These are phyloP conservation scores for Cercospora sojina DNA, from an alignment of 2,329 filamentous ascomycete species.

Conservation along the genomic window DNA sequence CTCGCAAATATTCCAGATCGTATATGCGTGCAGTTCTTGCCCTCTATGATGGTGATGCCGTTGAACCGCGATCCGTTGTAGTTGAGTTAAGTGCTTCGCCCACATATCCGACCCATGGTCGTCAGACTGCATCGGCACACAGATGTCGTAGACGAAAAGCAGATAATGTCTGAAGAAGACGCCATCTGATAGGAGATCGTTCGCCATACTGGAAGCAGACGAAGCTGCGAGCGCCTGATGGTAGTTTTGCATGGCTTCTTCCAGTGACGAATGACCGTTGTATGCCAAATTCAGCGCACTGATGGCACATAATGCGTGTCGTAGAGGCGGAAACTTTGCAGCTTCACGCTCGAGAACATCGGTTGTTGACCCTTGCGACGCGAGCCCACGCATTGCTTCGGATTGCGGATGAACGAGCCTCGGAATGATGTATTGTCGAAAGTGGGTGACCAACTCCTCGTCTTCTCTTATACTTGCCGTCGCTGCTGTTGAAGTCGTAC, in stretches of 20 bases:
- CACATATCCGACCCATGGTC: conserved; percentile 50
- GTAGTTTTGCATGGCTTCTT: conserved; percentile 56
- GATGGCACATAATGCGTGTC: conserved; percentile 60
- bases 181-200: conserved; percentile 57
- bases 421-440: conserved; percentile 32
- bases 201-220: conserved; percentile 49
- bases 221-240: conserved; percentile 48
- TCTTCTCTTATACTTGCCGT: conserved; percentile 22
- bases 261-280: conserved; percentile 44
- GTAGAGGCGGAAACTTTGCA: conserved; percentile 52
- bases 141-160: conserved; percentile 57
- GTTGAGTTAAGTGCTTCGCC: conserved; percentile 55
- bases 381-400: not conserved
- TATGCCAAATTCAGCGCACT: conserved; percentile 54
- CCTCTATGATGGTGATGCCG: conserved; percentile 46
- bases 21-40: conserved; percentile 45
- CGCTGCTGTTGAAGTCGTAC: conserved; percentile 13
- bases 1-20: conserved; percentile 55
- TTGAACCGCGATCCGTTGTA: conserved; percentile 52
- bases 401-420: conserved; percentile 28
- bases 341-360: conserved; percentile 43
- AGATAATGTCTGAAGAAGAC: conserved; percentile 58
- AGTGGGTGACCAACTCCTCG: conserved; percentile 29
- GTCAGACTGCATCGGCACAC: conserved; percentile 30
- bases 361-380: conserved; percentile 25